Base-by-base conservation (phyloP, 306 rosid genomes). In the Cucurbita argyrosperma region DNA sequence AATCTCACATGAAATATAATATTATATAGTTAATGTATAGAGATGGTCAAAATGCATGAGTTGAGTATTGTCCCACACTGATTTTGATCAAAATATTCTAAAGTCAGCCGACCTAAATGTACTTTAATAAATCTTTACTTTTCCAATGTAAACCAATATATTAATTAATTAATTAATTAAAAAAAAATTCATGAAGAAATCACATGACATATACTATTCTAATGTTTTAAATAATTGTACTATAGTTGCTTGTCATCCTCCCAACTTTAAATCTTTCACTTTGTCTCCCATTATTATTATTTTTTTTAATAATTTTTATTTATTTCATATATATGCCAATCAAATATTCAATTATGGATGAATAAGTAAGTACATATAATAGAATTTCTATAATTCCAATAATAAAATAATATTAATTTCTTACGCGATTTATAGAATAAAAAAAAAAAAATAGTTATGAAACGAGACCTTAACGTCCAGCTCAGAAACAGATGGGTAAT, bases 271-370 rank as follows among this genome's bases (percentile, higher is more conserved):
- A 79, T 75, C 42, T 81, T 42, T 35, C 80, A 77, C 85, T 81
- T 78, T 83, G 86, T 83, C 81, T 79, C 85, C 86, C 45, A 69
- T 49, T 49, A 14, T 69, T 38, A 38, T 62, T 13, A 62, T 62
- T 38, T 14, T 62, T 38, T 14, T 37, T 61, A 59, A 30, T 30
- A 2, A 30, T 30, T 30, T 30, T 30, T 47, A 10, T 11, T 10
- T 50, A 51, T 51, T 50, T 50, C 5, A 61, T 49, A 49, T 50
- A 15, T 5, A 14, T 50, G 13, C 4, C 42, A 61, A 61, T 3
- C 19, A 35, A 62, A 39, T 13, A 16, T 63, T 63, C 5, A 39
- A 15, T 18, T 63, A 63, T 39, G 14, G 60, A 19, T 19, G 6
- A 55, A 53, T n/a, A 16, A 6, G 11, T n/a, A 52, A 16, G 56